These are phyloP conservation scores for Psidium friedrichsthalianum DNA, from an alignment of 345 rosid genomes.

Conservation along the genomic window DNA sequence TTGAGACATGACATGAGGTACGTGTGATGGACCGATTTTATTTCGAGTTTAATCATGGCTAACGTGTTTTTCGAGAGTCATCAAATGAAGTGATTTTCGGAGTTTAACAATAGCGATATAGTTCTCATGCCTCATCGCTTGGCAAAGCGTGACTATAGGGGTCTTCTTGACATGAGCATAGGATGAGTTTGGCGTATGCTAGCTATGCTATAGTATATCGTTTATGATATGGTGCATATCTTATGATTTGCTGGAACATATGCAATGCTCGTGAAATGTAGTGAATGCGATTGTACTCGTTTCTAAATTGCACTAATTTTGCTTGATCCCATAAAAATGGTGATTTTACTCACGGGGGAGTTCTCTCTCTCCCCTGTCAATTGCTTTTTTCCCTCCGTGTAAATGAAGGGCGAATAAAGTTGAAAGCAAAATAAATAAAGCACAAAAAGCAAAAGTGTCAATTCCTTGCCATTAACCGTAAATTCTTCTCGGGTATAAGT, in stretches of 20 bases:
- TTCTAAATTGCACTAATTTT: background rate
- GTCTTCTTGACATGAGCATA: background rate
- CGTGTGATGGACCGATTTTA: background rate
- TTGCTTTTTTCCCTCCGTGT: background rate
- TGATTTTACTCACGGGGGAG: background rate
- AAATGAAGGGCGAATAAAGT: background rate
- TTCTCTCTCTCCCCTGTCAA: background rate
- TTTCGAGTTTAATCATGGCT: rapidly evolving
- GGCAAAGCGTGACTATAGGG: rapidly evolving
- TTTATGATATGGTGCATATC: background rate
- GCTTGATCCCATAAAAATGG: rapidly evolving
- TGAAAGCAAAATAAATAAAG: background rate
- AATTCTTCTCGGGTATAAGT: background rate
- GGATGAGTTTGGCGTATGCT: background rate
- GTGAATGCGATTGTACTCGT: background rate
- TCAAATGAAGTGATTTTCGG: background rate
- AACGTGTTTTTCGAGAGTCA: rapidly evolving
- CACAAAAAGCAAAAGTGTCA: background rate
- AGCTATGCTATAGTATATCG: background rate
- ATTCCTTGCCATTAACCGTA: background rate
- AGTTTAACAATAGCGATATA: background rate
- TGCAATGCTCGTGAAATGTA: background rate
- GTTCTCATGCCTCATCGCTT: background rate
- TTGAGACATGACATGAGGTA: background rate
- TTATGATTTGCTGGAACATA: background rate